Evolutionary conservation across 768 basidiomycete genomes (phyloP).

Genomic region (Amanita molliuscula): DNA sequence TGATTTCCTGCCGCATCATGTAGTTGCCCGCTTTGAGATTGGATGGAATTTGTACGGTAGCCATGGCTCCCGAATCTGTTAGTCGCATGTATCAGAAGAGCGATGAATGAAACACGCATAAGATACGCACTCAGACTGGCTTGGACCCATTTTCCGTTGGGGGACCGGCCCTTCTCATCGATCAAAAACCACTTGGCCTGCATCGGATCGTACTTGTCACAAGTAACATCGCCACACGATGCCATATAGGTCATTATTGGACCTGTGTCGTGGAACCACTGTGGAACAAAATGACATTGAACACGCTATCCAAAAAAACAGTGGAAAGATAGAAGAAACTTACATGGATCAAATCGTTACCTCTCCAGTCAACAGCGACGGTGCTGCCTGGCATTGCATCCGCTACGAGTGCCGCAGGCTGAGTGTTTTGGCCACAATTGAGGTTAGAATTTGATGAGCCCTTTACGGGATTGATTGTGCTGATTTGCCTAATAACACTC

Average conservation of each 20-base stretch:
- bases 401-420: conserved; percentile 32
- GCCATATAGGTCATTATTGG: conserved; percentile 29
- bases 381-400: conserved; percentile 35
- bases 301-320: not conserved
- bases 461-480: conserved; percentile 27
- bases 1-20: conserved; percentile 71
- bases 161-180: conserved; percentile 23
- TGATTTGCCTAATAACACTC: conserved; percentile 33
- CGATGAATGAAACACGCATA: not conserved
- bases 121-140: not conserved
- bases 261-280: conserved; percentile 19
- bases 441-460: conserved; percentile 29
- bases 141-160: conserved; percentile 13
- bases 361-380: conserved; percentile 33
- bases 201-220: conserved; percentile 31
- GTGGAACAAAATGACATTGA: not conserved
- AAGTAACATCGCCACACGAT: conserved; percentile 29
- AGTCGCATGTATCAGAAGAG: not conserved
- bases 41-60: conserved; percentile 32
- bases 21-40: conserved; percentile 61
- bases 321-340: not conserved
- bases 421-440: conserved; percentile 36
- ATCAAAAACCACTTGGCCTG: conserved; percentile 49
- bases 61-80: conserved; percentile 29
- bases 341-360: conserved; percentile 15